phyloP scores from a whole-genome alignment of 1,139 yeast genomes.

The Scheffersomyces cryptocercus region DNA sequence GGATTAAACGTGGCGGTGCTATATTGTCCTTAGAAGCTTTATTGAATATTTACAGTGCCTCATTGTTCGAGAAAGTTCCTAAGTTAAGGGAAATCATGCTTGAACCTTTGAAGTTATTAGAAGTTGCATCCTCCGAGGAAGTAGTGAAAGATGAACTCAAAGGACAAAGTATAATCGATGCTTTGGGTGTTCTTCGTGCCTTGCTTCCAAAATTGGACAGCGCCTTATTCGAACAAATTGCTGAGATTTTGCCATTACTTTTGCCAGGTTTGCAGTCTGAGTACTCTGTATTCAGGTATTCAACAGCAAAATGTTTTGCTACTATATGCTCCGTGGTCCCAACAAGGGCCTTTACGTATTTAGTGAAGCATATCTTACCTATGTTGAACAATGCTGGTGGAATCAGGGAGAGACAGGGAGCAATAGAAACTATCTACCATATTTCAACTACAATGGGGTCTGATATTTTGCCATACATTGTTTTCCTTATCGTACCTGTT shows the following conservation, averaged over 20 bases:
- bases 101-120: slow-evolving; percentile 53
- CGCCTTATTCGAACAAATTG: slow-evolving; percentile 50
- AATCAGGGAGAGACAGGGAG: slow-evolving; percentile 84
- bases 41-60: slow-evolving; percentile 49
- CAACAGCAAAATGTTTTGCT: slow-evolving; percentile 89
- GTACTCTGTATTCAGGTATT: slow-evolving; percentile 81
- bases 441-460: slow-evolving; percentile 84
- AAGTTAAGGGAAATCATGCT: slow-evolving; percentile 69
- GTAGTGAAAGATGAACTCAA: slow-evolving; percentile 44
- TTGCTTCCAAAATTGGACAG: slow-evolving; percentile 63
- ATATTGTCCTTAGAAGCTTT: slow-evolving; percentile 65
- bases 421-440: slow-evolving; percentile 88
- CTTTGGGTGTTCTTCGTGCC: slow-evolving; percentile 79
- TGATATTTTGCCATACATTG: slow-evolving; percentile 88
- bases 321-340: slow-evolving; percentile 77
- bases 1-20: slow-evolving; percentile 83
- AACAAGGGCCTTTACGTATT: slow-evolving; percentile 69
- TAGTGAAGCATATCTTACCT: slow-evolving; percentile 80
- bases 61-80: slow-evolving; percentile 63
- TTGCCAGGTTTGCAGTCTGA: slow-evolving; percentile 66
- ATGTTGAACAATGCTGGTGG: slow-evolving; percentile 80
- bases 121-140: slow-evolving; percentile 30
- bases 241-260: slow-evolving; percentile 48
- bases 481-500: slow-evolving; percentile 92
- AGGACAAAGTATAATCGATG: slow-evolving; percentile 87